Conservation (phyloP, 2,329 filamentous ascomycete species). For the Lasiodiplodia gonubiensis region DNA sequence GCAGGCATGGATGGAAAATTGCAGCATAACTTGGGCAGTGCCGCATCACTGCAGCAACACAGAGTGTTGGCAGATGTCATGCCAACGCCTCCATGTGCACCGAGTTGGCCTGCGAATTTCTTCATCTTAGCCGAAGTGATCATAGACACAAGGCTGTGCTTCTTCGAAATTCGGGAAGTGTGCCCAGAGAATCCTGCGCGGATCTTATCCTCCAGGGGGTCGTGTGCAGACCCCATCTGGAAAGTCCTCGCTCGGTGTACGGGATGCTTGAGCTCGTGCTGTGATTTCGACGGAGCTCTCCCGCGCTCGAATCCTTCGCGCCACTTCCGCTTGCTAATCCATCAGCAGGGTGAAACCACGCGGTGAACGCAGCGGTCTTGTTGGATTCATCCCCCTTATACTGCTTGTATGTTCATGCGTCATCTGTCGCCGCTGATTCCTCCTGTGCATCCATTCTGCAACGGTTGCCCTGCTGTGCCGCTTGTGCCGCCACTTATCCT, state of each 20-base stretch:
- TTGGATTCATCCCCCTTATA: not conserved
- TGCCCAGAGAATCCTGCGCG: not conserved
- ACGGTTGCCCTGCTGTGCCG: not conserved
- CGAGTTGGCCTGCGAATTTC: not conserved
- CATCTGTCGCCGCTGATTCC: not conserved
- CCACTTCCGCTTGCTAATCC: constrained; percentile 4
- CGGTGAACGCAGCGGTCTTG: not conserved
- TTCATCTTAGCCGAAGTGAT: not conserved
- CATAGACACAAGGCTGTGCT: not conserved
- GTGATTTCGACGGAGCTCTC: not conserved
- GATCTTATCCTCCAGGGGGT: not conserved
- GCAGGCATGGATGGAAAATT: not conserved
- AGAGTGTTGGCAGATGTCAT: not conserved
- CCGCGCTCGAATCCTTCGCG: constrained; percentile 9
- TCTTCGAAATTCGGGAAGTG: not conserved
- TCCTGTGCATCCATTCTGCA: not conserved
- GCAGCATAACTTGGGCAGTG: not conserved
- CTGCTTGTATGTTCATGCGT: not conserved
- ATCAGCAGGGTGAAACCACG: not conserved
- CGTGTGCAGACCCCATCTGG: not conserved
- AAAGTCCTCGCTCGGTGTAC: not conserved
- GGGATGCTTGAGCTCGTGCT: not conserved
- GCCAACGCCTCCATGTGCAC: not conserved
- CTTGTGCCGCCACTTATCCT: not conserved
- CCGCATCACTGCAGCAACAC: not conserved